Conservation (phyloP, 164 flowering plant species). For the Aristolochia contorta region DNA sequence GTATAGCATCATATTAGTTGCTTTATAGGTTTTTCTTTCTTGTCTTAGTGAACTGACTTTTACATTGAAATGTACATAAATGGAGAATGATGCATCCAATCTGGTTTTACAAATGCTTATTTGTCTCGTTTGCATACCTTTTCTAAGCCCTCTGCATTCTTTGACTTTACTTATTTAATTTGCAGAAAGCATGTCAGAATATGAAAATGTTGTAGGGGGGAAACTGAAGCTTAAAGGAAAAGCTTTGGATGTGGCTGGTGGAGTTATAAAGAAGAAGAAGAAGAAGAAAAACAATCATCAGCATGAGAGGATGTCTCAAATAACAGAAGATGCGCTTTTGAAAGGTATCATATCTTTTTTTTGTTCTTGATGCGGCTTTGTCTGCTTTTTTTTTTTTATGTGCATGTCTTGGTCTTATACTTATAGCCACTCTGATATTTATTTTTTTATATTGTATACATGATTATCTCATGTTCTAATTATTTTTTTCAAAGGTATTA, state of each 20-base stretch:
- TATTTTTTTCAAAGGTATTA: no score
- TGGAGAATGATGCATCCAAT: no score
- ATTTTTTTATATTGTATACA: no score
- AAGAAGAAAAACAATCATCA: conserved; percentile 43
- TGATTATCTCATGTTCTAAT: no score
- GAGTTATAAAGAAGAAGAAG: conserved; percentile 65
- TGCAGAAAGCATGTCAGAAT: conserved; percentile 39
- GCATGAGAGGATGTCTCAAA: conserved; percentile 24
- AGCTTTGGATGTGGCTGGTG: conserved; percentile 65
- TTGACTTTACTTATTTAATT: neutral
- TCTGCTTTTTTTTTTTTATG: neutral
- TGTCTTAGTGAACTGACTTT: no score
- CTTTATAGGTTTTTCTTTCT: no score
- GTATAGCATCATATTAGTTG: no score
- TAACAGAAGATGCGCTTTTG: conserved; percentile 24
- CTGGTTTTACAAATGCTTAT: no score
- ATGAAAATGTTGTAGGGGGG: conserved; percentile 65
- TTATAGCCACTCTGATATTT: neutral
- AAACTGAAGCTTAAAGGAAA: conserved; percentile 78
- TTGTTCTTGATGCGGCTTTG: neutral
- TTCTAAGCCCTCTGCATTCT: neutral
- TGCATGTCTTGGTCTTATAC: neutral
- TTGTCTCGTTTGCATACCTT: neutral
- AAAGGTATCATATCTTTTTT: conserved; percentile 20
- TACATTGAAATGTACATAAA: no score